Conservation (phyloP, 441 rosid genomes). For the Populus hybrid region DNA sequence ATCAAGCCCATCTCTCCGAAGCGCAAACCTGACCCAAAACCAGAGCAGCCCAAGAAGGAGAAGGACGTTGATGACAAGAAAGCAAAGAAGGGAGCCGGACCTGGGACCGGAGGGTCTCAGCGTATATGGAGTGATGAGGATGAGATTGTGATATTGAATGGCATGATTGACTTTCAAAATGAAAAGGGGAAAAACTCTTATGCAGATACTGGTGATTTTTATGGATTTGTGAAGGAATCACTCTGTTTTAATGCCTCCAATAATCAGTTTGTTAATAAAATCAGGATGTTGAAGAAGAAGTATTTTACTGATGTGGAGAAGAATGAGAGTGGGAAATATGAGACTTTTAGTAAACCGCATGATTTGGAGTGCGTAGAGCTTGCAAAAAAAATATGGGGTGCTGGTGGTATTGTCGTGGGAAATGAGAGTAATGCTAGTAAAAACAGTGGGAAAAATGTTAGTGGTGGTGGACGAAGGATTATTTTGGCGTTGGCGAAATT, state of each 20-base stretch:
- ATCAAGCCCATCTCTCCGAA: conserved; percentile 16
- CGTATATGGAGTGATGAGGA: conserved; percentile 48
- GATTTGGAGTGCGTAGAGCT: conserved; percentile 34
- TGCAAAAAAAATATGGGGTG: conserved; percentile 44
- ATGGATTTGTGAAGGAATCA: conserved; percentile 34
- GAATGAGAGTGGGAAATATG: conserved; percentile 29
- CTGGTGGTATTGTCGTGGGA: background rate
- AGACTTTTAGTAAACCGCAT: conserved; percentile 31
- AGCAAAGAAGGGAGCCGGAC: conserved; percentile 4
- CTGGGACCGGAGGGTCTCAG: background rate
- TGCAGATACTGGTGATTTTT: conserved; percentile 26
- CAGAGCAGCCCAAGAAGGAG: background rate
- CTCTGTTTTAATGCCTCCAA: conserved; percentile 34
- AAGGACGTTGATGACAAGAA: conserved; percentile 12
- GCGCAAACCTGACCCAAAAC: conserved; percentile 2
- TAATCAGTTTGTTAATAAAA: conserved; percentile 40
- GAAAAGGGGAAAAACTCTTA: conserved; percentile 29
- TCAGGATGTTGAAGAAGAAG: conserved; percentile 41
- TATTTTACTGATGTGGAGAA: conserved; percentile 30
- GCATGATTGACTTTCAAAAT: conserved; percentile 27
- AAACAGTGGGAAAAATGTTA: background rate
- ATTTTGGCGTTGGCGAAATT: conserved; percentile 20
- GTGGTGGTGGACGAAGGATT: background rate
- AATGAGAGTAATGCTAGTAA: background rate
- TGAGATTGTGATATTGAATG: conserved; percentile 38